Evolutionary conservation across 805 yeast species (phyloP).

Genomic region (Saccharomycopsis fermentans): DNA sequence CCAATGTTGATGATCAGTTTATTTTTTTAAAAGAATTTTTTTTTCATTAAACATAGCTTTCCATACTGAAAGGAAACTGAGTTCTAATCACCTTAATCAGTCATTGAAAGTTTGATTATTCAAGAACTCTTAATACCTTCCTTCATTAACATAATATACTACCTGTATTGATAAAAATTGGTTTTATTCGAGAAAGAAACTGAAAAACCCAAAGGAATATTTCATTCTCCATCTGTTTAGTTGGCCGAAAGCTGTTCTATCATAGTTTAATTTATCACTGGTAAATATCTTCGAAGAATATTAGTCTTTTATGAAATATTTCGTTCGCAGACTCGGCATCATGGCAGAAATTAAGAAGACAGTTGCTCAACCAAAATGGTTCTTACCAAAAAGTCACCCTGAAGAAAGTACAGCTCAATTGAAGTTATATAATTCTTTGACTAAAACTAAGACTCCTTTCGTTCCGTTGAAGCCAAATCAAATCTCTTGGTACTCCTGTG

Average conservation of each 20-base stretch:
- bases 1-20: too few relatives aligned
- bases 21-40: too few relatives aligned
- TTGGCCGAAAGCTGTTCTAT: not conserved
- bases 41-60: too few relatives aligned
- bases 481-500: slow-evolving; percentile 95
- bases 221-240: not conserved
- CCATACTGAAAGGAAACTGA: too few relatives aligned
- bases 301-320: not conserved
- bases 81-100: too few relatives aligned
- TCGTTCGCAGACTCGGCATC: not conserved
- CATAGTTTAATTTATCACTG: not conserved
- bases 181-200: too few relatives aligned
- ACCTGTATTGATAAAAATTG: too few relatives aligned
- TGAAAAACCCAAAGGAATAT: not conserved
- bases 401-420: slow-evolving; percentile 32
- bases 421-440: slow-evolving; percentile 71
- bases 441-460: slow-evolving; percentile 71
- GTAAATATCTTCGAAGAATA: not conserved
- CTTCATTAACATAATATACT: too few relatives aligned
- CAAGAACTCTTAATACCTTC: too few relatives aligned
- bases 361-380: slow-evolving; percentile 45
- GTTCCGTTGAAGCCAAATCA: slow-evolving; percentile 52
- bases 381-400: slow-evolving; percentile 18
- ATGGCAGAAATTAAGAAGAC: slow-evolving; percentile 25
- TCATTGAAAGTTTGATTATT: too few relatives aligned